A percentile compares a stretch with the other conserved stretches of the same genome.
Evolutionary conservation across 192 early-diverging fungal genomes (phyloP).

Genomic region (Coemansia brasiliensis): DNA sequence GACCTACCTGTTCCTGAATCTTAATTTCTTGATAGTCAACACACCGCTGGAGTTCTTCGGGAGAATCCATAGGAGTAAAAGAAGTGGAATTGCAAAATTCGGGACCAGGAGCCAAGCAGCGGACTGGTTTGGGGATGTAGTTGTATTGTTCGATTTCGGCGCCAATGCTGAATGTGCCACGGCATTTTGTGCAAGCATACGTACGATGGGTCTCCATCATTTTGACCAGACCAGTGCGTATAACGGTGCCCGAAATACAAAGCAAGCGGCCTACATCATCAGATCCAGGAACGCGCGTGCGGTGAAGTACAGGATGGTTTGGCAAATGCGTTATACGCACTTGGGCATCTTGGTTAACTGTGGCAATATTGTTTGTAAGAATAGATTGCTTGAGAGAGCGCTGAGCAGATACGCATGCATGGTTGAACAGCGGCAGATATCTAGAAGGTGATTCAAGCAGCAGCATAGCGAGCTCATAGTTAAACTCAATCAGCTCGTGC

Average conservation of each 20-base stretch:
- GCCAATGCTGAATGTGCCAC: constrained; percentile 55
- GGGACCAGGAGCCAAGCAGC: constrained; percentile 9
- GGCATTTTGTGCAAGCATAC: constrained; percentile 61
- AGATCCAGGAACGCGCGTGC: constrained; percentile 60
- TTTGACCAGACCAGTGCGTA: constrained; percentile 66
- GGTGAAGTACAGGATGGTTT: constrained; percentile 28
- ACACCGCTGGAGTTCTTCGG: constrained; percentile 52
- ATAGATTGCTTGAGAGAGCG: not conserved
- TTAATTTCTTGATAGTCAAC: constrained; percentile 80
- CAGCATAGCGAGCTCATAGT: constrained; percentile 21
- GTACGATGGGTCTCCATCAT: constrained; percentile 65
- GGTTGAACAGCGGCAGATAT: constrained; percentile 15
- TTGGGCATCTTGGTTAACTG: constrained; percentile 5
- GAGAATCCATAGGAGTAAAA: constrained; percentile 21
- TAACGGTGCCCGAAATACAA: constrained; percentile 65
- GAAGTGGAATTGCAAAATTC: constrained; percentile 5
- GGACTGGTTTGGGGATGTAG: constrained; percentile 57
- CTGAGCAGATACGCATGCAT: constrained; percentile 14
- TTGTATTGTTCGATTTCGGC: constrained; percentile 71
- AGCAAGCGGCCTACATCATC: constrained; percentile 62
- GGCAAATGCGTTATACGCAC: constrained; percentile 22
- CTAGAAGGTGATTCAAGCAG: constrained; percentile 15
- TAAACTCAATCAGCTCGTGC: constrained; percentile 24
- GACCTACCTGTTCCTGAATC: constrained; percentile 69
- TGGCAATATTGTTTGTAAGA: not conserved